These are phyloP conservation scores for Picea sitchensis DNA, from an alignment of 75 land plant species.

Conservation along the genomic window DNA sequence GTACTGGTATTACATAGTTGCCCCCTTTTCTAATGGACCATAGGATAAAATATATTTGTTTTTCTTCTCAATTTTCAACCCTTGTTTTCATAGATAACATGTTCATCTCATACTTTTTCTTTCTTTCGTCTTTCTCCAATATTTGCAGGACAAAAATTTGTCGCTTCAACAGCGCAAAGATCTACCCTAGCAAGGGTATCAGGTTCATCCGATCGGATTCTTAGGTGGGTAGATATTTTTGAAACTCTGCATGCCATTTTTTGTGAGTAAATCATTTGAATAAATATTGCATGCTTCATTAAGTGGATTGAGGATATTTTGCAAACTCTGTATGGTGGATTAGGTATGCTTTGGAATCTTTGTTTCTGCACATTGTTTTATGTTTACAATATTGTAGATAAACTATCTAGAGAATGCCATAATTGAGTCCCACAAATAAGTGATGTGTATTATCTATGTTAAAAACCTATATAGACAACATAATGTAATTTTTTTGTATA, in stretches of 20 bases:
- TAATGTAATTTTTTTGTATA: neutral
- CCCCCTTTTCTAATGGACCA: no score
- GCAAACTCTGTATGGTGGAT: neutral
- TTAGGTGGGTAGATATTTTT: neutral
- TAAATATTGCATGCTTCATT: neutral
- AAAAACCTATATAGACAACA: neutral
- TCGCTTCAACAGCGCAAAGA: conserved; percentile 68
- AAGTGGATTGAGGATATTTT: neutral
- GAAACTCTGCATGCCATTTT: neutral
- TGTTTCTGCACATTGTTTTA: neutral
- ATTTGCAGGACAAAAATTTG: conserved; percentile 49
- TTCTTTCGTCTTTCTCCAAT: neutral
- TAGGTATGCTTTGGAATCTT: neutral
- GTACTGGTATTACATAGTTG: no score
- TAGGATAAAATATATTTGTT: no score
- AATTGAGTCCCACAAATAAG: neutral
- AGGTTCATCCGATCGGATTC: conserved; percentile 41
- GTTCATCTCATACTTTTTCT: no score
- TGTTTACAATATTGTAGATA: neutral
- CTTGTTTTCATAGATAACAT: no score
- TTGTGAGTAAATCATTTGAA: no score
- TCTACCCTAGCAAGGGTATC: conserved; percentile 69
- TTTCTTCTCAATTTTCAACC: no score
- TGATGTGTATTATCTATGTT: neutral
- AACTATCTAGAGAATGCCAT: neutral